Evolutionary conservation across 768 basidiomycete genomes (phyloP), one percentile per base, ranked within the genome.

Genomic region (Rhodotorula toruloides): DNA sequence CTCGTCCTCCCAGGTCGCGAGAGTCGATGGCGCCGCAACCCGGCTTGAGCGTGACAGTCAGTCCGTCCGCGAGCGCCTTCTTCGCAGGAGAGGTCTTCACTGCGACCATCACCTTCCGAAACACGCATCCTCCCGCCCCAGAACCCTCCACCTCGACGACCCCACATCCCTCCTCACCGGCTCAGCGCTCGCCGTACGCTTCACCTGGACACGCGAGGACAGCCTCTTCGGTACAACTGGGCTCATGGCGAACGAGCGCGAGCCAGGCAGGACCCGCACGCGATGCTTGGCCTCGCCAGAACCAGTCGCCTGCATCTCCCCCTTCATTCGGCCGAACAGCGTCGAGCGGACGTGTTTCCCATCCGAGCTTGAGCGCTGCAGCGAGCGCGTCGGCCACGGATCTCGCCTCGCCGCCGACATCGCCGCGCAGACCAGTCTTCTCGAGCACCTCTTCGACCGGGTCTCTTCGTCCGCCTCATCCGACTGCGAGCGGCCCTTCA

Each of bases 31-130:
- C 47, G 34, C 32, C 32, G 4, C 16, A 48, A 17, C 48, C 42
- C n/a, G 65, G 65, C 32, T 14, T 65, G 59, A 36, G 43, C 21
- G 71, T 80, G 29, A 77, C 76, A 12, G 76, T 80, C 57, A 76
- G 74, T 0, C 93, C 93, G 3, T 82, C 88, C 0, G 88, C 91
- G 68, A 87, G 90, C 0, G 89, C 91, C 0, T 97, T 88, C 79
- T 97, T 93, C 76, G 90, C 93, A 0, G 93, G 93, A 62, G 93
- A 97, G 77, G 80, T 83, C 0, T 90, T 94, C 78, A 81, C 85
- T 4, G 90, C 89, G 19, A 87, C 85, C 7, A 85, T 97, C 71
- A 87, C 88, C 0, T 91, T 96, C 77, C 87, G 88, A 55, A 96
- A 94, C 76, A 86, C 85, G 8, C 84, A 84, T 34, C 81, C 85